Conservation (phyloP, 192 early-diverging fungal species). For the Coemansia sp. region DNA sequence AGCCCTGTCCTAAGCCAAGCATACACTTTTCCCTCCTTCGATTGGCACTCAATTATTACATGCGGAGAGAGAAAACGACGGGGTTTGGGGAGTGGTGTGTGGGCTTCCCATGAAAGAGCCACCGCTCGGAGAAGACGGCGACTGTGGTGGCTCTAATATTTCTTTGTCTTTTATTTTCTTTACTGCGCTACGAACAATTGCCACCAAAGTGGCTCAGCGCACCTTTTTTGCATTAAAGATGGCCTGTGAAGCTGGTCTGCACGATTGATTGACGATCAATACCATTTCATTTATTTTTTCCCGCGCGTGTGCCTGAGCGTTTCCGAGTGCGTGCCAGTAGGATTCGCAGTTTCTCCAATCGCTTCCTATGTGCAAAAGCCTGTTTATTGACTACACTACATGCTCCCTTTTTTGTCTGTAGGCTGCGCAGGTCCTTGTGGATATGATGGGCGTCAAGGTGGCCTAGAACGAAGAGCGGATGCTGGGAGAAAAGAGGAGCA, state of each 20-base stretch:
- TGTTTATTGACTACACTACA: neutral
- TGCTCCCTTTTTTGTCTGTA: slow-evolving; percentile 12
- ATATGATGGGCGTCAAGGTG: slow-evolving; percentile 48
- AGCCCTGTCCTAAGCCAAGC: slow-evolving; percentile 6
- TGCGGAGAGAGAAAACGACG: neutral
- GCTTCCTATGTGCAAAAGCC: neutral
- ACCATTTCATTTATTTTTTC: neutral
- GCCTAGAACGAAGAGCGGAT: slow-evolving; percentile 7
- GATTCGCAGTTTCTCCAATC: neutral
- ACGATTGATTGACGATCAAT: slow-evolving; percentile 1
- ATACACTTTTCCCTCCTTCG: neutral
- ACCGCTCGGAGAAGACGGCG: neutral
- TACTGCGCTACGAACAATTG: slow-evolving; percentile 1
- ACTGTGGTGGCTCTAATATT: neutral
- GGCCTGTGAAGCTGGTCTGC: neutral
- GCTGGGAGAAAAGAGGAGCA: neutral
- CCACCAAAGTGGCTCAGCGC: neutral
- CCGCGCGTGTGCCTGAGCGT: neutral
- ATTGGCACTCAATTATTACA: neutral
- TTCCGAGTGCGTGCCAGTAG: neutral
- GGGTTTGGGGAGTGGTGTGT: neutral
- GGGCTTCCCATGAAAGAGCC: neutral
- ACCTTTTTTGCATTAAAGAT: neutral
- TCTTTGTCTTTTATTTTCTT: neutral
- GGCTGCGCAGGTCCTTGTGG: slow-evolving; percentile 55